phyloP scores from a whole-genome alignment of 208 protist genomes.

The Acanthamoeba culbertsoni region DNA sequence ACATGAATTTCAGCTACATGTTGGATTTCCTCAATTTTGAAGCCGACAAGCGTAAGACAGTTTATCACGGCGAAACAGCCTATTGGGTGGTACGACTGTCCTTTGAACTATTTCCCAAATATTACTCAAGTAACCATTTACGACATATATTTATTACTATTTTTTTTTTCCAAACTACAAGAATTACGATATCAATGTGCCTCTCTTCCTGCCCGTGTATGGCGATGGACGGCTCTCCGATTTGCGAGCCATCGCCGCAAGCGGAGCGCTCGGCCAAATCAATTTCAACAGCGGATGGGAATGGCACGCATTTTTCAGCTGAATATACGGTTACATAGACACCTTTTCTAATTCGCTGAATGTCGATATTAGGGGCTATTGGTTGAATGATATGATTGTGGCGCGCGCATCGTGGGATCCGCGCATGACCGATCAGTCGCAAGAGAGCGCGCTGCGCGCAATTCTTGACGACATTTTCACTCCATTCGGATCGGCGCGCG shows the following conservation, averaged over 20 bases:
- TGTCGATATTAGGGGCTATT: neutral
- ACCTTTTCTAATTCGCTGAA: neutral
- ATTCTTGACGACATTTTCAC: neutral
- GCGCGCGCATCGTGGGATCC: constrained; percentile 32
- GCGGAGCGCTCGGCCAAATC: constrained; percentile 48
- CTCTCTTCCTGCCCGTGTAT: constrained; percentile 64
- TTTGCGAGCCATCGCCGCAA: constrained; percentile 43
- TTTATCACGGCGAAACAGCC: constrained; percentile 62
- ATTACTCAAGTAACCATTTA: neutral
- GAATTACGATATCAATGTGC: constrained; percentile 66
- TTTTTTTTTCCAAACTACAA: neutral
- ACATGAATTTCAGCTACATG: constrained; percentile 61
- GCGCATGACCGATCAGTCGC: neutral
- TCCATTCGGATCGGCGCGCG: neutral
- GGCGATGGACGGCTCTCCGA: constrained; percentile 14
- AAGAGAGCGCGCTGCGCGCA: neutral
- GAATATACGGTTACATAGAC: neutral
- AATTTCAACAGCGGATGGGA: constrained; percentile 66
- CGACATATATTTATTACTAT: neutral
- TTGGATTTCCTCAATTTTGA: constrained; percentile 41
- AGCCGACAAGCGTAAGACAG: neutral
- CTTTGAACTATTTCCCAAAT: neutral
- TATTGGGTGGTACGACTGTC: constrained; percentile 52
- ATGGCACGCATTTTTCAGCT: neutral
- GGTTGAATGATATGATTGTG: constrained; percentile 48